These are phyloP conservation scores for Neurospora pannonica DNA, from an alignment of 495 filamentous ascomycete genomes.

Conservation along the genomic window DNA sequence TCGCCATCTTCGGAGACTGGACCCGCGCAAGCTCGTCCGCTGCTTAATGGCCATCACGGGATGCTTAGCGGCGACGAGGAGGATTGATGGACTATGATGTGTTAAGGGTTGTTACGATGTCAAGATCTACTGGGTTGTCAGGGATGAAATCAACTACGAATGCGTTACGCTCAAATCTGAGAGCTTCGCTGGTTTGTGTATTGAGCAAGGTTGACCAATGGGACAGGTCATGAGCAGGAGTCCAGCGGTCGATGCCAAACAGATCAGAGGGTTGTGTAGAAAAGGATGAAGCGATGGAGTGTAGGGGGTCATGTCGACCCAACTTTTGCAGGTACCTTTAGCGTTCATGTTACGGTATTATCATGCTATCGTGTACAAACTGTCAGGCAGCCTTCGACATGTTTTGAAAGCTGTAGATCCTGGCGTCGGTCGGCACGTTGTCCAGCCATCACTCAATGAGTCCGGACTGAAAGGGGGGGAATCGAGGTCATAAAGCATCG, in stretches of 20 bases:
- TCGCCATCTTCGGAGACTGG: slow-evolving; percentile 24
- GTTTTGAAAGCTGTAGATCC: background rate
- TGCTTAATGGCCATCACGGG: slow-evolving; percentile 21
- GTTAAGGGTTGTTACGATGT: background rate
- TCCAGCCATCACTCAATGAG: background rate
- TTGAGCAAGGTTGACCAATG: background rate
- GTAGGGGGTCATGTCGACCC: background rate
- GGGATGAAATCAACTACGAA: background rate
- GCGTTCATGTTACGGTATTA: background rate
- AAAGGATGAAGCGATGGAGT: background rate
- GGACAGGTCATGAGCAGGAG: background rate
- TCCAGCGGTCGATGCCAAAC: background rate
- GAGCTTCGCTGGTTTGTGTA: background rate
- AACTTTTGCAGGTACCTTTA: background rate
- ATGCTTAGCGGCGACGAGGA: slow-evolving; percentile 7
- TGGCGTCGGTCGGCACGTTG: background rate
- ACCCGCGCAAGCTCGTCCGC: slow-evolving; percentile 16
- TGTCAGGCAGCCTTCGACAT: background rate
- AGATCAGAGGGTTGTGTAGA: background rate
- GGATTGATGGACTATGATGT: background rate
- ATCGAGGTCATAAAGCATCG: background rate
- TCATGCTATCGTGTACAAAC: background rate
- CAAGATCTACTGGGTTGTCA: background rate
- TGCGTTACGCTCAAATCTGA: background rate
- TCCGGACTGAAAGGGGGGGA: background rate